These are phyloP conservation scores for Endocarpon pusillum DNA, from an alignment of 495 filamentous ascomycete species.

Conservation along the genomic window DNA sequence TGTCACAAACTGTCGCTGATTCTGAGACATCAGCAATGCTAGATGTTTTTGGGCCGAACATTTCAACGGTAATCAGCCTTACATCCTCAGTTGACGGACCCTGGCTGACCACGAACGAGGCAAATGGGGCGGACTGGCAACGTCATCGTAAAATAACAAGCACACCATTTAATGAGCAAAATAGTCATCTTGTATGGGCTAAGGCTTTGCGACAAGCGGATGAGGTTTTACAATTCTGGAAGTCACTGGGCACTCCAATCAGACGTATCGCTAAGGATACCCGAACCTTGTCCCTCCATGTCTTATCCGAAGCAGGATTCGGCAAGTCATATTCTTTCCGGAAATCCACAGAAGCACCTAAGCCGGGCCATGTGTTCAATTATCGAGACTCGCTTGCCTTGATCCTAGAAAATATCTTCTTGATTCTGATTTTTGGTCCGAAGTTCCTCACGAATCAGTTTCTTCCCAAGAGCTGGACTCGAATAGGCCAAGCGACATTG, in stretches of 20 bases:
- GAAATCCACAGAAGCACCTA: neutral
- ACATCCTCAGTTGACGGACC: neutral
- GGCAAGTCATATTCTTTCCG: slow-evolving; percentile 12
- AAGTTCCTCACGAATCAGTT: slow-evolving; percentile 32
- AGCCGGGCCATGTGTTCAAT: neutral
- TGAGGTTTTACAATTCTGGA: slow-evolving; percentile 22
- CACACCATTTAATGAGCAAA: slow-evolving; percentile 30
- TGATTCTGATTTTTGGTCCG: neutral
- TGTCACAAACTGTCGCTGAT: too few relatives aligned
- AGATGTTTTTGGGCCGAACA: slow-evolving; percentile 29
- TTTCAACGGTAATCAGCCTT: slow-evolving; percentile 18
- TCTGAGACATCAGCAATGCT: slow-evolving; percentile 14
- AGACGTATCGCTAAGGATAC: slow-evolving; percentile 17
- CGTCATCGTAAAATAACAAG: slow-evolving; percentile 27
- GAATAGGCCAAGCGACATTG: slow-evolving; percentile 6
- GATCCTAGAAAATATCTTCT: slow-evolving; percentile 8
- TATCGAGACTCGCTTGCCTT: slow-evolving; percentile 1
- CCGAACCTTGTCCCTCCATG: slow-evolving; percentile 26
- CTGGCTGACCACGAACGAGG: slow-evolving; percentile 5
- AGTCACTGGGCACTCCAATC: slow-evolving; percentile 4
- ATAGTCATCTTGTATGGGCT: slow-evolving; percentile 28
- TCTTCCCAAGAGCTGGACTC: neutral
- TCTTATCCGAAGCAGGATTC: slow-evolving; percentile 26
- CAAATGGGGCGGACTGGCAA: slow-evolving; percentile 26
- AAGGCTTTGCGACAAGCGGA: slow-evolving; percentile 15